A percentile compares a stretch with the other conserved stretches of the same genome.
phyloP scores from a whole-genome alignment of 2,329 filamentous ascomycete species.

The Microsporum ferrugineum region DNA sequence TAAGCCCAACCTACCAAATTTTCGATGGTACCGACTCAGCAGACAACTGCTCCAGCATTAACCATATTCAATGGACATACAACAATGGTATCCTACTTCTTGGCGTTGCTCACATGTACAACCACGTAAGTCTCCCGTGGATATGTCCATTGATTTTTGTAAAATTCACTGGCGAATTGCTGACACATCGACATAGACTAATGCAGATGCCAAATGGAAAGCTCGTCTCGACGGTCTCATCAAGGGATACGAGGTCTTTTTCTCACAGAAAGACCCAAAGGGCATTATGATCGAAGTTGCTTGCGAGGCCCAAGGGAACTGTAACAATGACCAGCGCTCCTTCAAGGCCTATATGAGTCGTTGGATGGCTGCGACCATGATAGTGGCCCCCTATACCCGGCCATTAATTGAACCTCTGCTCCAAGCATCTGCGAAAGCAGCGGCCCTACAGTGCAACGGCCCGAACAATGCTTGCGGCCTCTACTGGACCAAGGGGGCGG shows the following conservation, averaged over 20 bases:
- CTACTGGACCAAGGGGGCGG: conserved; percentile 32
- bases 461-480: conserved; percentile 19
- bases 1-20: conserved; percentile 40
- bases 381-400: conserved; percentile 47
- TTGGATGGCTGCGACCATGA: conserved; percentile 47
- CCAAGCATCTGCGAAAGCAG: conserved; percentile 42
- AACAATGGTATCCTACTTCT: conserved; percentile 46
- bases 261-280: conserved; percentile 34
- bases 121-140: conserved; percentile 29
- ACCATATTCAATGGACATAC: conserved; percentile 47
- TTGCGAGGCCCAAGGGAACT: conserved; percentile 45
- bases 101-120: conserved; percentile 48
- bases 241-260: conserved; percentile 42
- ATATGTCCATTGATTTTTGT: neutral
- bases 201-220: conserved; percentile 42
- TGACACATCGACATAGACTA: conserved; percentile 21
- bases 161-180: neutral
- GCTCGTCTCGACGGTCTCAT: conserved; percentile 43
- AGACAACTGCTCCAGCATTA: conserved; percentile 40
- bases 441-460: conserved; percentile 31
- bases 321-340: conserved; percentile 52
- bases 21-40: conserved; percentile 46
- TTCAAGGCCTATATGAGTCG: conserved; percentile 57
- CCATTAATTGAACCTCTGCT: conserved; percentile 43
- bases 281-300: conserved; percentile 48